A percentile compares a stretch with the other conserved stretches of the same genome.
Evolutionary conservation across 345 rosid species (phyloP).

Genomic region (Pseudoturritis turrita): DNA sequence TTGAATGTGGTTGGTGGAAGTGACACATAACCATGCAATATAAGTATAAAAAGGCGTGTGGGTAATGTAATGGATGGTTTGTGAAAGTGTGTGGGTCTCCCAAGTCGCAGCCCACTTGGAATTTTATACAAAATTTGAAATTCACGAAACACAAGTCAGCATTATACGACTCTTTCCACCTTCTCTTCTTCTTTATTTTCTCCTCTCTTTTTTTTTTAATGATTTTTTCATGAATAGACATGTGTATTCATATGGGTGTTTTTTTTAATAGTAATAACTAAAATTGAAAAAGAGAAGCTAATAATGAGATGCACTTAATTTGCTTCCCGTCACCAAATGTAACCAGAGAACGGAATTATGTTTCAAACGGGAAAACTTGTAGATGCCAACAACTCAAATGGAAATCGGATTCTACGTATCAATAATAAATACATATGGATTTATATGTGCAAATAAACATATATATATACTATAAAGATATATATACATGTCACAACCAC

Average conservation of each 20-base stretch:
- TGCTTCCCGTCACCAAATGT: conserved; percentile 6
- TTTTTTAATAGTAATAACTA: background rate
- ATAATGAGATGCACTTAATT: background rate
- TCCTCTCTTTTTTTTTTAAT: background rate
- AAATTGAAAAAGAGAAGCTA: background rate
- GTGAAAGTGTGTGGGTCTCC: conserved; percentile 32
- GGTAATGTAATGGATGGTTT: conserved; percentile 3
- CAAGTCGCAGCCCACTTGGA: conserved; percentile 30
- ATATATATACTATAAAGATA: background rate
- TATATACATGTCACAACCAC: conserved; percentile 3
- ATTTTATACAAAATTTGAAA: conserved; percentile 26
- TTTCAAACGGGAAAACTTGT: background rate
- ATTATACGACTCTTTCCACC: conserved; percentile 23
- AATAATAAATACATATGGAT: background rate
- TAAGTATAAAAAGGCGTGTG: conserved; percentile 17
- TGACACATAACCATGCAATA: conserved; percentile 28
- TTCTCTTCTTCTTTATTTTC: conserved; percentile 8
- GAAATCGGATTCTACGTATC: background rate
- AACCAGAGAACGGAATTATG: background rate
- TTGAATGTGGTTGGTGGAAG: conserved; percentile 25
- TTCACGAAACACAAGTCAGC: conserved; percentile 30
- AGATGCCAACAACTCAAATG: background rate
- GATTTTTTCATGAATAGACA: background rate
- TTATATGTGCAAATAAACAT: background rate
- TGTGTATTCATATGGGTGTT: background rate